phyloP scores from a whole-genome alignment of 2,329 filamentous ascomycete species.

The Colletotrichum lupini region DNA sequence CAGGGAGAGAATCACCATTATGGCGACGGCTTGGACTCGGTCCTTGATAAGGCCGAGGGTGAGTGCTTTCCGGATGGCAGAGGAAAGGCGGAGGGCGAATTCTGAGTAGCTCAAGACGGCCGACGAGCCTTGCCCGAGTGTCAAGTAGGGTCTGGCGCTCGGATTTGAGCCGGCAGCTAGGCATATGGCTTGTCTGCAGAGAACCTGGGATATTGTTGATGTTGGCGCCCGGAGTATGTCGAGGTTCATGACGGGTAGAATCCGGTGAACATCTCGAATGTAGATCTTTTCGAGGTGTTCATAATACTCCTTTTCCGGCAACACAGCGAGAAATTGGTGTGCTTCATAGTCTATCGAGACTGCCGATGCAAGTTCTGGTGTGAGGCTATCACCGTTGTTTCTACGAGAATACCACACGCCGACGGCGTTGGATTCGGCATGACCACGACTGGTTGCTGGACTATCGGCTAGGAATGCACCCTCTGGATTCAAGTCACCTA shows the following conservation, averaged over 20 bases:
- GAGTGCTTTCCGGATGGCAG: constrained; percentile 32
- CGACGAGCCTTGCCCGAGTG: constrained; percentile 20
- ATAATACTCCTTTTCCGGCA: constrained; percentile 26
- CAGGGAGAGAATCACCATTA: constrained; percentile 49
- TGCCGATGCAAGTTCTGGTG: constrained; percentile 14
- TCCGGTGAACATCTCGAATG: constrained; percentile 34
- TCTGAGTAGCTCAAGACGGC: constrained; percentile 26
- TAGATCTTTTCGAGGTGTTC: constrained; percentile 37
- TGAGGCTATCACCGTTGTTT: not conserved
- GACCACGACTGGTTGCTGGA: constrained; percentile 22
- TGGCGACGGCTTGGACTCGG: constrained; percentile 37
- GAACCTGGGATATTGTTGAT: constrained; percentile 32
- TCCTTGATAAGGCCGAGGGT: constrained; percentile 23
- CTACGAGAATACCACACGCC: constrained; percentile 36
- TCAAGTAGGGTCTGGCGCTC: constrained; percentile 34
- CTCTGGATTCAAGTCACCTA: constrained; percentile 40
- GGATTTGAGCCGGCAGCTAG: constrained; percentile 38
- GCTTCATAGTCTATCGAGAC: constrained; percentile 16
- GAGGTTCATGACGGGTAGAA: constrained; percentile 38
- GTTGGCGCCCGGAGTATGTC: constrained; percentile 36
- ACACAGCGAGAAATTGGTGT: constrained; percentile 26
- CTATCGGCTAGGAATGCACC: constrained; percentile 39
- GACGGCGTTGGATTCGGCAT: constrained; percentile 28
- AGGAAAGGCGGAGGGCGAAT: constrained; percentile 29
- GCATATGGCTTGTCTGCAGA: constrained; percentile 39